These are phyloP conservation scores for Sporodiniella umbellata DNA, from an alignment of 371 early-diverging fungal species.

Conservation along the genomic window DNA sequence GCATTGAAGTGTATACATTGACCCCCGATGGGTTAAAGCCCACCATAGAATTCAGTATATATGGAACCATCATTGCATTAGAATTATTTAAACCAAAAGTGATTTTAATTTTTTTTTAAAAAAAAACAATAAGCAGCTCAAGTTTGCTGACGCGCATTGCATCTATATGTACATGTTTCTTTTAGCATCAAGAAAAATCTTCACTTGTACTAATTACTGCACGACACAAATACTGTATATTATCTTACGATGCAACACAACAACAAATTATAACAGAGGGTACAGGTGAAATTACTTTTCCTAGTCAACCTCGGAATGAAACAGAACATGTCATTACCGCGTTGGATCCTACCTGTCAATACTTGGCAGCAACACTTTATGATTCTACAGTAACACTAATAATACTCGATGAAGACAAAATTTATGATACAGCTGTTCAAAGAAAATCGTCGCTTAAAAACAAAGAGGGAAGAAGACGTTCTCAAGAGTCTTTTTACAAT, in stretches of 20 bases:
- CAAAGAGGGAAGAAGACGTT: conserved; percentile 19
- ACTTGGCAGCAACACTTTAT: conserved; percentile 34
- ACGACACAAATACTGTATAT: conserved; percentile 54
- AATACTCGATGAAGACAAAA: conserved; percentile 10
- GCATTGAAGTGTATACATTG: conserved; percentile 66
- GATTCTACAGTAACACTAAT: conserved; percentile 31
- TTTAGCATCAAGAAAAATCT: conserved; percentile 47
- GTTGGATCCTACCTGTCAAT: conserved; percentile 54
- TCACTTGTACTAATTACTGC: conserved; percentile 60
- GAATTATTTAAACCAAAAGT: conserved; percentile 56
- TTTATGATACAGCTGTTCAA: neutral
- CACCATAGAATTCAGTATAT: conserved; percentile 63
- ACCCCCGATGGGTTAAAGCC: conserved; percentile 61
- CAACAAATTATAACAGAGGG: conserved; percentile 59
- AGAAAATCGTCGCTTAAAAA: conserved; percentile 11
- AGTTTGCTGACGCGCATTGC: neutral
- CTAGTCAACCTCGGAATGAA: conserved; percentile 47
- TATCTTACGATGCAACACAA: conserved; percentile 51
- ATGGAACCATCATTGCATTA: conserved; percentile 69
- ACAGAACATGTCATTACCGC: conserved; percentile 31
- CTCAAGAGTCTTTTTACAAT: conserved; percentile 9
- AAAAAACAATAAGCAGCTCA: neutral
- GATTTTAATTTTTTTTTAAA: conserved; percentile 17
- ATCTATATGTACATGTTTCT: neutral
- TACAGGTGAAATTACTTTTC: conserved; percentile 58